Percentiles rank a stretch among this genome's conserved stretches.
Evolutionary conservation across 331 rosid genomes (phyloP).

Genomic region (Malus hybrid): DNA sequence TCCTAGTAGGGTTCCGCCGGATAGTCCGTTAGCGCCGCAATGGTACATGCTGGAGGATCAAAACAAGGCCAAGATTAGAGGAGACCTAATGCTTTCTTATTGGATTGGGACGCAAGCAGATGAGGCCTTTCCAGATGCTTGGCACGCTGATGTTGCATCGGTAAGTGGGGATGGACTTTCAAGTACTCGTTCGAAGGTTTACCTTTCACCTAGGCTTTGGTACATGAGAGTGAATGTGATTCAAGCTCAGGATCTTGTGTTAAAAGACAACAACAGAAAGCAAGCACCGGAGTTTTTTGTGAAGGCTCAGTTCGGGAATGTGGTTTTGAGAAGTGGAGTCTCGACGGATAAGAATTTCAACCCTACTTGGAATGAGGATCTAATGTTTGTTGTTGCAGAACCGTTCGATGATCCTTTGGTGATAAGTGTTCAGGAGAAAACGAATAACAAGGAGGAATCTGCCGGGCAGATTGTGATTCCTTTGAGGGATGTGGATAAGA

Average conservation of each 20-base stretch:
- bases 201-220: constrained; percentile 32
- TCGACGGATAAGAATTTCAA: constrained; percentile 6
- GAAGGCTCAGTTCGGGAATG: constrained; percentile 26
- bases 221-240: constrained; percentile 43
- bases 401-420: constrained; percentile 36
- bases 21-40: constrained; percentile 27
- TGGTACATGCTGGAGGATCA: constrained; percentile 29
- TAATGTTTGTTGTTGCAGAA: constrained; percentile 43
- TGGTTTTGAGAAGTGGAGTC: constrained; percentile 17
- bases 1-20: constrained; percentile 35
- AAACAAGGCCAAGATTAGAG: constrained; percentile 22
- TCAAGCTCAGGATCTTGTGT: constrained; percentile 31
- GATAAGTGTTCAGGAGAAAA: constrained; percentile 24
- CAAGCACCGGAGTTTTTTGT: constrained; percentile 12
- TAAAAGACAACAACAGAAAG: neutral
- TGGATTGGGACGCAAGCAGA: constrained; percentile 30
- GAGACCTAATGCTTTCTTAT: constrained; percentile 38
- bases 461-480: constrained; percentile 26
- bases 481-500: constrained; percentile 17
- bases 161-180: constrained; percentile 1
- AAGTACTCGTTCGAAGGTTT: constrained; percentile 15
- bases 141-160: constrained; percentile 8
- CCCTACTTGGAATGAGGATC: constrained; percentile 45
- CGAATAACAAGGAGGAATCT: constrained; percentile 19
- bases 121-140: constrained; percentile 26